These are phyloP conservation scores for Lactarius sp. DNA, from an alignment of 768 basidiomycete genomes.

Conservation along the genomic window DNA sequence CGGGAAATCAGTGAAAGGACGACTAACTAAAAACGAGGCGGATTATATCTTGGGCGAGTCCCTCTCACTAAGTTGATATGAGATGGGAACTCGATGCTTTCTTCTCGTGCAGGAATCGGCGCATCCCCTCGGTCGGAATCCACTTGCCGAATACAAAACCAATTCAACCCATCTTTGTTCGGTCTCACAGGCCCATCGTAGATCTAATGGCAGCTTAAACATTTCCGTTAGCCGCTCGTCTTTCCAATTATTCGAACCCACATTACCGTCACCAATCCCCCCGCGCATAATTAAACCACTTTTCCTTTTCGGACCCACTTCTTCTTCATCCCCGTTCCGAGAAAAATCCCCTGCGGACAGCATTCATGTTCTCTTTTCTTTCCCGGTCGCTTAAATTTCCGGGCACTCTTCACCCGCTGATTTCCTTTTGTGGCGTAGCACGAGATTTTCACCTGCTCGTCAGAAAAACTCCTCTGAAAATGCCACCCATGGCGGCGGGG, in stretches of 20 bases:
- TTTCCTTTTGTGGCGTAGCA: conserved; percentile 23
- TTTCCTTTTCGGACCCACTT: conserved; percentile 13
- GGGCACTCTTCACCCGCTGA: conserved; percentile 17
- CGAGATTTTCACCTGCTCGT: conserved; percentile 20
- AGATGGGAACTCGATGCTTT: conserved; percentile 18
- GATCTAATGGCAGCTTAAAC: conserved; percentile 25
- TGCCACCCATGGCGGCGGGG: conserved; percentile 4
- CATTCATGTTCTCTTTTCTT: conserved; percentile 12
- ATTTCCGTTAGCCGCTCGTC: conserved; percentile 25
- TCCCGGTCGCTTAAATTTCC: neutral
- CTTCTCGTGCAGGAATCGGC: conserved; percentile 19
- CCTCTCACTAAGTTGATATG: conserved; percentile 7
- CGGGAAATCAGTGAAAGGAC: conserved; percentile 12
- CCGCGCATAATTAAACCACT: conserved; percentile 22
- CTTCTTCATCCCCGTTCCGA: conserved; percentile 23
- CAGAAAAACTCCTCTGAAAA: neutral
- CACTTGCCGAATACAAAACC: conserved; percentile 20
- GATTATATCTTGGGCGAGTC: conserved; percentile 18
- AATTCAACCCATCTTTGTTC: conserved; percentile 25
- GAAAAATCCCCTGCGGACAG: conserved; percentile 16
- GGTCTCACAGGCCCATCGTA: conserved; percentile 17
- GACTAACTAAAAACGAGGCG: conserved; percentile 24
- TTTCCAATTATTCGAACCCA: conserved; percentile 18
- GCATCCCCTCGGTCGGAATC: conserved; percentile 20
- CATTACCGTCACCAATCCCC: conserved; percentile 16